Conservation (phyloP, 2,329 filamentous ascomycete genomes). For the Fragosphaeria purpurea region DNA sequence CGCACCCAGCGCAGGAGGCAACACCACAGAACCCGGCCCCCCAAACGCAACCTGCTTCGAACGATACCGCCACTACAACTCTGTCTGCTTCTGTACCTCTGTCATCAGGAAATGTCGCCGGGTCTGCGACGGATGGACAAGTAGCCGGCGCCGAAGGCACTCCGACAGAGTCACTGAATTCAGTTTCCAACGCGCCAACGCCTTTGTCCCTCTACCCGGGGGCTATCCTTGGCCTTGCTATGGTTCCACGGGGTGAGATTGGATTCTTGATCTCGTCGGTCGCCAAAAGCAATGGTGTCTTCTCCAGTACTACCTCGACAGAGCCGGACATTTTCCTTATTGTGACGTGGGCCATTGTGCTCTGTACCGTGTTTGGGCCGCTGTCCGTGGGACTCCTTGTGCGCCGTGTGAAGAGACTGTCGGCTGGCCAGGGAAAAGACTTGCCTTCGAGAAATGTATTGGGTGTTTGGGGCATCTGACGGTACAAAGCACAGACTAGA, state of each 20-base stretch:
- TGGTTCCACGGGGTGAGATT: constrained; percentile 72
- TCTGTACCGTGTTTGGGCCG: constrained; percentile 45
- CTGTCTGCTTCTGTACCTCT: too few relatives aligned
- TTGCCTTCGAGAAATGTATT: constrained; percentile 1
- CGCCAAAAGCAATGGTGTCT: constrained; percentile 44
- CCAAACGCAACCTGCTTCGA: too few relatives aligned
- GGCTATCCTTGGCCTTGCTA: constrained; percentile 53
- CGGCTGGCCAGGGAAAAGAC: background rate
- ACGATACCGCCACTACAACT: too few relatives aligned
- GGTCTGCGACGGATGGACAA: too few relatives aligned
- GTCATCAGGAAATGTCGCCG: too few relatives aligned
- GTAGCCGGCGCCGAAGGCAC: too few relatives aligned
- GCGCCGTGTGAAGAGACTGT: constrained; percentile 27
- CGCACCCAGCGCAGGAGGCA: too few relatives aligned
- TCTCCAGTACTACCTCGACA: constrained; percentile 14
- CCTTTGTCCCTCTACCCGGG: constrained; percentile 57
- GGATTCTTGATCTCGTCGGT: constrained; percentile 66
- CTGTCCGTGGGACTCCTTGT: constrained; percentile 38
- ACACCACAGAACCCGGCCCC: too few relatives aligned
- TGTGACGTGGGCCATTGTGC: constrained; percentile 44
- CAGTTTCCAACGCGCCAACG: constrained; percentile 24
- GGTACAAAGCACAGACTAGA: too few relatives aligned
- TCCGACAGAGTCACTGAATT: too few relatives aligned
- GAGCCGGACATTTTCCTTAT: constrained; percentile 38
- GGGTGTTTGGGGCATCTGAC: constrained; percentile 8